Percentiles rank a stretch among this genome's conserved stretches.
These are phyloP conservation scores for Pyricularia pennisetigena DNA, from an alignment of 2,329 filamentous ascomycete genomes.

Conservation along the genomic window DNA sequence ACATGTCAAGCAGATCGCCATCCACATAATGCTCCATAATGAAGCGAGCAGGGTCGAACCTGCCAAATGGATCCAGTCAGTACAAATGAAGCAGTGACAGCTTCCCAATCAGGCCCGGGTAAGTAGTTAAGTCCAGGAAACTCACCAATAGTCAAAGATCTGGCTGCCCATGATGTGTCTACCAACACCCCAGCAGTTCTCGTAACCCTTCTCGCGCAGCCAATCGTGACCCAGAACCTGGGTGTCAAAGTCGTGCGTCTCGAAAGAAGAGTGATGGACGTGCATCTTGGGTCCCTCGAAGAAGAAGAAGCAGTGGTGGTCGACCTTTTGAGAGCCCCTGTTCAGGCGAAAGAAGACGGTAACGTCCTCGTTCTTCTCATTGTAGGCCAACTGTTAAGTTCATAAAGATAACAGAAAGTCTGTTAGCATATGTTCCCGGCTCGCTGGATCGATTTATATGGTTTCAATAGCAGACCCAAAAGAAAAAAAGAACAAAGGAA, in stretches of 20 bases:
- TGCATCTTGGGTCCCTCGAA: constrained; percentile 36
- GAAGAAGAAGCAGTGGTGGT: constrained; percentile 43
- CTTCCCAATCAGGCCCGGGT: not conserved
- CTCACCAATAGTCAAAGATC: constrained; percentile 64
- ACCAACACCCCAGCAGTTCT: constrained; percentile 61
- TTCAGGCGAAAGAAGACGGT: constrained; percentile 36
- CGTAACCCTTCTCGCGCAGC: constrained; percentile 52
- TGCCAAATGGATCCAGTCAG: constrained; percentile 6
- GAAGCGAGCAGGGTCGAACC: constrained; percentile 53
- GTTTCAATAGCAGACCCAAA: not conserved
- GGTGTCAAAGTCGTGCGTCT: constrained; percentile 63
- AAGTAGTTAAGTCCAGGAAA: constrained; percentile 16
- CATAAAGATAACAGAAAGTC: not conserved
- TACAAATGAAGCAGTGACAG: not conserved
- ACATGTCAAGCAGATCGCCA: constrained; percentile 53
- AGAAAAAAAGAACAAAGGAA: not conserved
- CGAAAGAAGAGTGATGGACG: constrained; percentile 60
- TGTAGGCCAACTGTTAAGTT: constrained; percentile 23
- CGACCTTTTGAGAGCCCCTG: constrained; percentile 32
- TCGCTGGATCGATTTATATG: not conserved
- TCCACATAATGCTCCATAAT: constrained; percentile 65
- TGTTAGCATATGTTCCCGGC: not conserved
- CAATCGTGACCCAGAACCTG: constrained; percentile 63
- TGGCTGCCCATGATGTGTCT: constrained; percentile 61
- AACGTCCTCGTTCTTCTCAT: constrained; percentile 24